A percentile compares a stretch with the other conserved stretches of the same genome.
These are phyloP conservation scores for Rhodomyrtus tomentosa DNA, from an alignment of 345 rosid genomes.

Conservation along the genomic window DNA sequence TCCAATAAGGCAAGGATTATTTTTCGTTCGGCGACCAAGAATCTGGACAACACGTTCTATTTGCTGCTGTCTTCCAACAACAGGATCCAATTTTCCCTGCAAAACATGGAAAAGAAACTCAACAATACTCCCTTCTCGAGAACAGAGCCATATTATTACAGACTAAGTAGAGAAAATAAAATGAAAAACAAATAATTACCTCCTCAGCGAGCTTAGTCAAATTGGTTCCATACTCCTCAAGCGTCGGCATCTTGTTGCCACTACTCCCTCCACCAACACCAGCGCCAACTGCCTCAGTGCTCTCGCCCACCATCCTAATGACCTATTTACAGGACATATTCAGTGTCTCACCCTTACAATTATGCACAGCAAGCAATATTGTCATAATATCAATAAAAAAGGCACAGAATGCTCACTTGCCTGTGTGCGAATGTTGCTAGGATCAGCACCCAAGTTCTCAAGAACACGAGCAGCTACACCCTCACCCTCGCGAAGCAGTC, in stretches of 20 bases:
- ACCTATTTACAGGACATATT: conserved; percentile 33
- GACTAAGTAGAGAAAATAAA: neutral
- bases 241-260: conserved; percentile 91
- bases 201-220: conserved; percentile 95
- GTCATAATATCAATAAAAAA: neutral
- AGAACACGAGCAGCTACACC: conserved; percentile 99
- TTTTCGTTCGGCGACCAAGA: conserved; percentile 93
- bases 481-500: conserved; percentile 97
- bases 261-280: conserved; percentile 69
- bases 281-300: conserved; percentile 71
- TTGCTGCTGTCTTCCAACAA: conserved; percentile 96
- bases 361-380: neutral
- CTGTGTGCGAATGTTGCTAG: conserved; percentile 90
- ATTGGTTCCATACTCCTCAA: conserved; percentile 98
- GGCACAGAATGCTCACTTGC: conserved; percentile 15
- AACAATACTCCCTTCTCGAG: neutral
- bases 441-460: conserved; percentile 91
- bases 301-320: conserved; percentile 97
- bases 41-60: conserved; percentile 95
- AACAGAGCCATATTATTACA: neutral
- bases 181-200: conserved; percentile 26
- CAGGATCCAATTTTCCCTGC: conserved; percentile 97
- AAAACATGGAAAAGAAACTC: neutral
- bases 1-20: conserved; percentile 97
- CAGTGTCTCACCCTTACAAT: neutral